phyloP scores from a whole-genome alignment of 805 yeast genomes.

The Citeromyces nyonsensis region DNA sequence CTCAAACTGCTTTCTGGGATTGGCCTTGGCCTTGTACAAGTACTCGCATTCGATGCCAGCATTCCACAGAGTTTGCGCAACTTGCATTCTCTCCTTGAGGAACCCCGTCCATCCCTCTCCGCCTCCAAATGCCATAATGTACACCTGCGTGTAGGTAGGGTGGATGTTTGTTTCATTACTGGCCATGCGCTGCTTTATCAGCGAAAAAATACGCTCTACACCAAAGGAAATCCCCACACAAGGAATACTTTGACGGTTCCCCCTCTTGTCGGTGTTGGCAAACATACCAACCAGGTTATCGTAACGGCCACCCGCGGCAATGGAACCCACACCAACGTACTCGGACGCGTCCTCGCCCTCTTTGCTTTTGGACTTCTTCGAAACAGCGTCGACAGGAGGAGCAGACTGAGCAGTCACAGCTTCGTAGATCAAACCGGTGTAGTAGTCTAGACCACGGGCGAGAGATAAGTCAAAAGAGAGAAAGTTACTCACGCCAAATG shows the following conservation, averaged over 20 bases:
- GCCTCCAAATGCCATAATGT: constrained; percentile 90
- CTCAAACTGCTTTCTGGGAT: constrained; percentile 91
- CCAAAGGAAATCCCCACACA: constrained; percentile 97
- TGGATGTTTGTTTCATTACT: constrained; percentile 51
- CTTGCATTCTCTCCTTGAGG: constrained; percentile 78
- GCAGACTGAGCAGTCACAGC: constrained; percentile 93
- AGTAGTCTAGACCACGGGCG: constrained; percentile 95
- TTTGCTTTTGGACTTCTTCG: constrained; percentile 32
- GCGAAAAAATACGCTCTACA: constrained; percentile 85
- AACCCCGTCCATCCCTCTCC: too few species aligned
- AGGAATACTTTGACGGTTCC: too few species aligned
- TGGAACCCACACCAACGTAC: constrained; percentile 95
- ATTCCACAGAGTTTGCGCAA: constrained; percentile 74
- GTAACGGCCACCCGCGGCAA: constrained; percentile 98
- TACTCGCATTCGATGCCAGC: constrained; percentile 86
- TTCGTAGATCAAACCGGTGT: constrained; percentile 93
- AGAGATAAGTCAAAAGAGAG: constrained; percentile 84
- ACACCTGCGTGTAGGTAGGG: constrained; percentile 84
- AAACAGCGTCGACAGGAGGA: constrained; percentile 76
- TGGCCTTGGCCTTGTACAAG: constrained; percentile 84
- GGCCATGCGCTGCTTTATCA: constrained; percentile 64
- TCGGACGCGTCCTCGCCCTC: constrained; percentile 72
- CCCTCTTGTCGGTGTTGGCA: constrained; percentile 60
- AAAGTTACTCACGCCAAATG: constrained; percentile 54
- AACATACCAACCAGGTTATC: constrained; percentile 97